Evolutionary conservation across 2,329 filamentous ascomycete species (phyloP).

Genomic region (Penicillium sclerotigenum): DNA sequence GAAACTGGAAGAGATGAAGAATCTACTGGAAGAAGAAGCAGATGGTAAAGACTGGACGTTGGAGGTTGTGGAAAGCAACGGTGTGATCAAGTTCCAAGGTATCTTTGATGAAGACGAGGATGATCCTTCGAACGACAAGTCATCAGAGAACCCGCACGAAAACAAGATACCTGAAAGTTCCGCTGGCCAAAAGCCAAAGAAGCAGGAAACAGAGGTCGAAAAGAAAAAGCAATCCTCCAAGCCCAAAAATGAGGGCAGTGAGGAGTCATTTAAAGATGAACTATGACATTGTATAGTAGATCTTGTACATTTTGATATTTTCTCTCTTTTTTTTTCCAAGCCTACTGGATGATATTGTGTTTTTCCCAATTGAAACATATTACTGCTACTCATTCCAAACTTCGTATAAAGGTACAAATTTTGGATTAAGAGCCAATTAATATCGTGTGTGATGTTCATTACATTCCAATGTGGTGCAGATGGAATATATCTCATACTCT

Average conservation of each 20-base stretch:
- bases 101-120: slow-evolving; percentile 62
- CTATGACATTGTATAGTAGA: slow-evolving; percentile 26
- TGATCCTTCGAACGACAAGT: slow-evolving; percentile 34
- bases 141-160: slow-evolving; percentile 9
- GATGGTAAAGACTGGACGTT: slow-evolving; percentile 74
- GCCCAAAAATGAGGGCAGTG: slow-evolving; percentile 29
- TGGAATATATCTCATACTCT: background rate
- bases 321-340: too few species aligned
- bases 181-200: slow-evolving; percentile 25
- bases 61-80: slow-evolving; percentile 70
- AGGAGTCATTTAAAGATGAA: slow-evolving; percentile 43
- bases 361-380: too few species aligned
- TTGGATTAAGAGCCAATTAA: too few species aligned
- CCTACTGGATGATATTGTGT: background rate
- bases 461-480: too few species aligned
- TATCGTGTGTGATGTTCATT: too few species aligned
- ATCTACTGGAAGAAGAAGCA: slow-evolving; percentile 66
- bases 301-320: slow-evolving; percentile 5
- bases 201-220: slow-evolving; percentile 7
- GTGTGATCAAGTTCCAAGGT: slow-evolving; percentile 65
- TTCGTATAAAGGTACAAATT: too few species aligned
- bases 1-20: slow-evolving; percentile 65
- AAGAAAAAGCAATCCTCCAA: slow-evolving; percentile 11
- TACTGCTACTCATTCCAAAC: background rate
- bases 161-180: slow-evolving; percentile 18